Conservation (phyloP, 805 yeast species). For the Kuraishia hungarica region DNA sequence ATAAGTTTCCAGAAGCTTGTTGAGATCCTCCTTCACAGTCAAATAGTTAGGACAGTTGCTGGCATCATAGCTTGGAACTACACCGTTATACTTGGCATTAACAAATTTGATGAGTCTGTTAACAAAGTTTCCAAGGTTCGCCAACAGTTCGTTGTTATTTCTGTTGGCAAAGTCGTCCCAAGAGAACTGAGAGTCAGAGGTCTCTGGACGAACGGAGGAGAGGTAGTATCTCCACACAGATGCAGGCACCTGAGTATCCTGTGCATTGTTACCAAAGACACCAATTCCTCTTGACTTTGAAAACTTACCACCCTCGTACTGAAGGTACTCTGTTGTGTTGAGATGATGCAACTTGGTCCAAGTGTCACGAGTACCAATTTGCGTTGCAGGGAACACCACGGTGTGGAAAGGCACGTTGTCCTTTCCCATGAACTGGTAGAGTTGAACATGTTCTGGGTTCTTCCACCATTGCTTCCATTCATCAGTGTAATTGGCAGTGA, state of each 20-base stretch:
- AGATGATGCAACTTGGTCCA: conserved; percentile 92
- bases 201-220: conserved; percentile 89
- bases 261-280: conserved; percentile 96
- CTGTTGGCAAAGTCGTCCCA: conserved; percentile 95
- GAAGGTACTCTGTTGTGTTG: conserved; percentile 92
- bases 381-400: conserved; percentile 92
- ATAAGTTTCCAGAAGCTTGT: conserved; percentile 52
- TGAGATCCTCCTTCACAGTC: conserved; percentile 45
- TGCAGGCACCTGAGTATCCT: conserved; percentile 83
- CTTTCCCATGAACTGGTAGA: conserved; percentile 98
- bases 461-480: conserved; percentile 94
- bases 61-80: conserved; percentile 60
- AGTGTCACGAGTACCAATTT: conserved; percentile 75
- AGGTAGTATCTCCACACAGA: conserved; percentile 98
- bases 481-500: conserved; percentile 84
- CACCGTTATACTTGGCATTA: conserved; percentile 86
- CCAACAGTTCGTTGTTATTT: conserved; percentile 88
- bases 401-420: conserved; percentile 99
- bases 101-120: conserved; percentile 89
- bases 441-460: conserved; percentile 77
- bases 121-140: conserved; percentile 94
- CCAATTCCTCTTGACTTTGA: conserved; percentile 97
- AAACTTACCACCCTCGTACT: conserved; percentile 96
- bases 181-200: conserved; percentile 92
- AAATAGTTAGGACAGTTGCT: conserved; percentile 39